Evolutionary conservation across 2,329 filamentous ascomycete genomes (phyloP).

Genomic region (Stenocarpella maydis): DNA sequence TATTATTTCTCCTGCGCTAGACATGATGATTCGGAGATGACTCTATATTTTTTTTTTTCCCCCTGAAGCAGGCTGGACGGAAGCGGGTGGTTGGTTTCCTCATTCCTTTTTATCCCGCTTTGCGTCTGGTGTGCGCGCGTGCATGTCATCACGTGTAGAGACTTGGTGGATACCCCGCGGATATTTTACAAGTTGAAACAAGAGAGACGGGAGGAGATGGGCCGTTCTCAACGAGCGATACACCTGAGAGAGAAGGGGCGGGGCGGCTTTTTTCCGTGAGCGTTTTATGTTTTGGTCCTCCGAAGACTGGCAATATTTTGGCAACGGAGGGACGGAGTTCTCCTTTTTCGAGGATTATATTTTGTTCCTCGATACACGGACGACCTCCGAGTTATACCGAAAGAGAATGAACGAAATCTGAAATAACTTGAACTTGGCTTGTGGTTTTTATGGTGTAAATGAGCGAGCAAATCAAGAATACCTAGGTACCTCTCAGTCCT

Average conservation of each 20-base stretch:
- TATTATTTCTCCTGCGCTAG: conserved; percentile 10
- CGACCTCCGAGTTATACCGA: background rate
- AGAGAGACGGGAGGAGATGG: background rate
- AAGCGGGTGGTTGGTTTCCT: background rate
- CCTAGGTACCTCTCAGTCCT: background rate
- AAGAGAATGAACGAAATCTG: background rate
- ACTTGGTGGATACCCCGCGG: conserved; percentile 20
- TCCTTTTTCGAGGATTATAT: background rate
- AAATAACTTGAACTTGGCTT: background rate
- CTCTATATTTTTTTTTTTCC: conserved; percentile 6
- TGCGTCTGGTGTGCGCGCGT: background rate
- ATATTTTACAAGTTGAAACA: conserved; percentile 4
- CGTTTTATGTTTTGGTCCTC: background rate
- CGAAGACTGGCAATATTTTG: conserved; percentile 15
- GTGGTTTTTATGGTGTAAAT: background rate
- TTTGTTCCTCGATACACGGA: conserved; percentile 18
- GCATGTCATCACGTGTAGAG: conserved; percentile 1
- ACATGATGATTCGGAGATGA: background rate
- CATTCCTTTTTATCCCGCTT: too few relatives aligned
- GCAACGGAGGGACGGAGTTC: background rate
- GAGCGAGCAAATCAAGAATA: too few relatives aligned
- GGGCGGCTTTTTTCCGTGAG: conserved; percentile 2
- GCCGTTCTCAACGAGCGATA: conserved; percentile 3
- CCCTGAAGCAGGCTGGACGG: background rate
- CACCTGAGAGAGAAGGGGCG: background rate